Evolutionary conservation across 345 rosid genomes (phyloP), one percentile per base, ranked within the genome.

Genomic region (Sonneratia caseolaris): DNA sequence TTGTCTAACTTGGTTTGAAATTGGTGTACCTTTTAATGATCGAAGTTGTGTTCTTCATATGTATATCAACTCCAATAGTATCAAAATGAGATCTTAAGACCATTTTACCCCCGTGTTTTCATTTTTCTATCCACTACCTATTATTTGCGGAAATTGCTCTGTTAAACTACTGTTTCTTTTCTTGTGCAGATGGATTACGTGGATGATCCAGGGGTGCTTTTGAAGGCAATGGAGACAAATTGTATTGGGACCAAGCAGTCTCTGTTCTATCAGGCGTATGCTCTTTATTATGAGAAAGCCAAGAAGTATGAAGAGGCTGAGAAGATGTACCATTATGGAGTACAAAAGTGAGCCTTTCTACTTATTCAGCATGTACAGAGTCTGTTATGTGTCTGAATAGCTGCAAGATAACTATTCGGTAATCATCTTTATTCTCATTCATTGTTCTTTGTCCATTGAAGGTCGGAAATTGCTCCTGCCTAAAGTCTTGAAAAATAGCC

Each of bases 281-380:
- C 96, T 69, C 93, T 94, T 49, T 87, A 85, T 77, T 85, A 90
- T 71, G 98, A 91, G 86, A 91, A 90, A 85, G 79, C 80, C 62
- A 94, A 87, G 91, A 91, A 85, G 68, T 90, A 84, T 68, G 90
- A 86, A 43, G 96, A 90, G 71, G 96, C 97, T 71, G 97, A 94
- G 82, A 88, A 87, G 78, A 90, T 91, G 96, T 94, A 87, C 69
- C 85, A 82, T 78, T 77, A 85, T 69, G 97, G 97, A 4, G 88
- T 86, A 70, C 86, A 87, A 68, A 94, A 90, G 98, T 94, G 84
- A 84, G 95, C 71, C 67, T 56, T 9, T 45, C 6, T 16, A 36
- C 42, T 72, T 55, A 45, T 37, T 1, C 18, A 40, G 69, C 48
- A 7, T 22, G 2, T 68, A 37, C n/a, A 19, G 24, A 14, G 35